Percentiles rank a stretch among this genome's conserved stretches.
These are phyloP conservation scores for Fusarium marasasianum DNA, from an alignment of 2,329 filamentous ascomycete genomes.

Conservation along the genomic window DNA sequence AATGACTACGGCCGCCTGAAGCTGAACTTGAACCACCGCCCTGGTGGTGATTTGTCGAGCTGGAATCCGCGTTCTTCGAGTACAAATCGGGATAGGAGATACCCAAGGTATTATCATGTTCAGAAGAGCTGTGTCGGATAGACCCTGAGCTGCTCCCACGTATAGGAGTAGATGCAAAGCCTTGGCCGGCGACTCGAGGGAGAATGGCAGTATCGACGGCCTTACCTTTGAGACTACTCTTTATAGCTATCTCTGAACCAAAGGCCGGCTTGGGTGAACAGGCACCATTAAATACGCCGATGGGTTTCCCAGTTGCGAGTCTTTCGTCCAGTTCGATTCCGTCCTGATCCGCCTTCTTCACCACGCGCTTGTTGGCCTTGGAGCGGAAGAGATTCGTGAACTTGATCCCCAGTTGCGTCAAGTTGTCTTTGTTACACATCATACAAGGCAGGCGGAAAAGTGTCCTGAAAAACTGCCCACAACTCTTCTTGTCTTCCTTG, in stretches of 20 bases:
- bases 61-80: not conserved
- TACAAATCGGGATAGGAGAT: not conserved
- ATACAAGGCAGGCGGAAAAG: not conserved
- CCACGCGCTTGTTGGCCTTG: not conserved
- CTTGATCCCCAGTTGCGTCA: not conserved
- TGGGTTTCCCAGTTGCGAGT: not conserved
- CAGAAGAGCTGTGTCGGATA: not conserved
- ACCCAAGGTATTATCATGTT: not conserved
- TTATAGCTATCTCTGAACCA: not conserved
- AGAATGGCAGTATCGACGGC: not conserved
- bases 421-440: conserved; percentile 5
- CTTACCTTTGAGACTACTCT: not conserved
- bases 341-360: not conserved
- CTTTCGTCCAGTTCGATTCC: not conserved
- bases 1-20: not conserved
- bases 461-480: not conserved
- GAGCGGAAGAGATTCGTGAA: conserved; percentile 29
- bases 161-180: not conserved
- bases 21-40: not conserved
- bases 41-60: not conserved
- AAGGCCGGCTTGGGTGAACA: not conserved
- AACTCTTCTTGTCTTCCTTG: not conserved
- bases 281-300: conserved; percentile 8
- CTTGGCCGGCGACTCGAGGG: not conserved
- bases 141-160: not conserved